Evolutionary conservation across 2,329 filamentous ascomycete species (phyloP).

Genomic region (Pseudocercospora pini-densiflorae): DNA sequence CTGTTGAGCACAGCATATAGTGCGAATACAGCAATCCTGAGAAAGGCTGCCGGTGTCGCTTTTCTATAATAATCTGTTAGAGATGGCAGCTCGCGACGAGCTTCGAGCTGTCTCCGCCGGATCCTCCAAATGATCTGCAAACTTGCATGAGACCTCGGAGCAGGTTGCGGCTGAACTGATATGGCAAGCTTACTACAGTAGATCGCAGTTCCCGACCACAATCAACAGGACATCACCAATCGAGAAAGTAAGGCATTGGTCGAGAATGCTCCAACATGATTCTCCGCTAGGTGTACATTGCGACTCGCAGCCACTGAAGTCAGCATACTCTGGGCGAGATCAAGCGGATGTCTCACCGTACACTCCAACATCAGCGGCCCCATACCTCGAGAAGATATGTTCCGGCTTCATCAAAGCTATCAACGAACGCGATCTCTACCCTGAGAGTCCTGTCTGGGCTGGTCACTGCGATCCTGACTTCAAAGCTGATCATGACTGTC

Average conservation of each 20-base stretch:
- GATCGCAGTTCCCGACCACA: not conserved
- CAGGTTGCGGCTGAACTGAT: not conserved
- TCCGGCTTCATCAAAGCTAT: not conserved
- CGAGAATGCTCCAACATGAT: not conserved
- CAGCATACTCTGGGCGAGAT: not conserved
- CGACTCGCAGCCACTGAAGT: not conserved
- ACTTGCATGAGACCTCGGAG: not conserved
- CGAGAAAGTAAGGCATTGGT: not conserved
- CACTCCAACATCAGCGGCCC: not conserved
- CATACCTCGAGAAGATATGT: not conserved
- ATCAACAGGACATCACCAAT: not conserved
- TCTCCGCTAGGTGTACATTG: not conserved
- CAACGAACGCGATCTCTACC: not conserved
- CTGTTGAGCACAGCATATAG: not conserved
- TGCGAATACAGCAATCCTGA: not conserved
- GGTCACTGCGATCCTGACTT: not conserved
- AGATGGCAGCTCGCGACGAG: not conserved
- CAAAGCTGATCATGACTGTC: slow-evolving; percentile 3
- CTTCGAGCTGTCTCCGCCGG: not conserved
- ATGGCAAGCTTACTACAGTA: not conserved
- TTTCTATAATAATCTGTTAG: not conserved
- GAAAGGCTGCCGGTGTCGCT: not conserved
- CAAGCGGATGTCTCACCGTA: not conserved
- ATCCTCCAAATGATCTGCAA: not conserved
- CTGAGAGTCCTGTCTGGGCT: not conserved